Evolutionary conservation across 768 basidiomycete species (phyloP), one percentile per base, ranked within the genome.

Genomic region (Piloderma croceum): DNA sequence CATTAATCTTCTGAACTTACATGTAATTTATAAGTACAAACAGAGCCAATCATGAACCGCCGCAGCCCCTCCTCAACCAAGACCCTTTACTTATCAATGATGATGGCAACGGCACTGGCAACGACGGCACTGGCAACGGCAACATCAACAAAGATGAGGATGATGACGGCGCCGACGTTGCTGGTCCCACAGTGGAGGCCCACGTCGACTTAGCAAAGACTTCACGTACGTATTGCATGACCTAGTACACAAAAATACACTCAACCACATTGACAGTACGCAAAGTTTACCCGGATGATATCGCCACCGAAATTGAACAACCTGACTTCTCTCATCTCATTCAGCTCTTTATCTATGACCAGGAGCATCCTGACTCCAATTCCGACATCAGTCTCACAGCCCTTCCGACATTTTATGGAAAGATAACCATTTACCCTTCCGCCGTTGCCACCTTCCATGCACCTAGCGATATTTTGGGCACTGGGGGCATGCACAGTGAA

Each of bases 401-500:
- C 57, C 53, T 36, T 53, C 59, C 7, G 9, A 19, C 18, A 35
- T 54, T n/a, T 20, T 38, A 42, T 6, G 15, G 36, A 2, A 48
- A 34, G 15, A 38, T 64, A 24, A 39, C 40, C 12, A 35, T 59
- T 6, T 65, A 50, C 35, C 45, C 47, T 32, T 62, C 63, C 15
- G 64, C 62, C 1, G 25, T 47, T 17, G 54, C 64, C 3, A 45
- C 35, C 1, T 66, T 57, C 38, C 58, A 54, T 46, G 59, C 65
- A 5, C 65, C 67, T 15, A 68, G 67, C 51, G 54, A 68, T 27
- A 38, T 45, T 18, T 59, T 50, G 33, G 62, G 65, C 5, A 40
- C 54, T 25, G 38, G 52, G 3, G 53, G 63, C 7, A 53, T 61
- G 59, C 32, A 41, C n/a, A 44, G 43, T 17, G 59, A 66, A 41